Evolutionary conservation across 1,284 basidiomycete species (phyloP).

Genomic region (Rhodotorula mucilaginosa): DNA sequence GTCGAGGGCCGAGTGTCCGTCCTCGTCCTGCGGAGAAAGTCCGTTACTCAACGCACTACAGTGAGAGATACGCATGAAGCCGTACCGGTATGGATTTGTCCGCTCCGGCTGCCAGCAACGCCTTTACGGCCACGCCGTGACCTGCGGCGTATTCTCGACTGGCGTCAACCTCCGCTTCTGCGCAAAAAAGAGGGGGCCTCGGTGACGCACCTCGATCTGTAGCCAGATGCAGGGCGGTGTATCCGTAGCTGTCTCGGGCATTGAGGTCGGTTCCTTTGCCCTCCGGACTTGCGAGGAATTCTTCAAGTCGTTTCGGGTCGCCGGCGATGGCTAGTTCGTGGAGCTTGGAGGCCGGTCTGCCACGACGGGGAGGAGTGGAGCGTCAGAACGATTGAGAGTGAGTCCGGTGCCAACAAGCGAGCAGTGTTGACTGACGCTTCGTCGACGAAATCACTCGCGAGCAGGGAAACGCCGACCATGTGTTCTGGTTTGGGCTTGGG

Average conservation of each 20-base stretch:
- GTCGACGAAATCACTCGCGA: conserved; percentile 68
- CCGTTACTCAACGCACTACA: not conserved
- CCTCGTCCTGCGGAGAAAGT: conserved; percentile 60
- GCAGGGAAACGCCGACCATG: conserved; percentile 68
- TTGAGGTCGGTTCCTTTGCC: conserved; percentile 53
- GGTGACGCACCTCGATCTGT: conserved; percentile 62
- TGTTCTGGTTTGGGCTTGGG: conserved; percentile 60
- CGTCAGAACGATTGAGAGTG: no score
- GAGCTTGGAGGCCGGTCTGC: conserved; percentile 46
- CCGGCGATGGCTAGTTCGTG: conserved; percentile 67
- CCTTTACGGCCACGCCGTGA: conserved; percentile 57
- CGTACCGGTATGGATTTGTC: conserved; percentile 62
- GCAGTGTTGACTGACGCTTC: conserved; percentile 29
- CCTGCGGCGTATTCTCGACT: conserved; percentile 45
- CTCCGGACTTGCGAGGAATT: conserved; percentile 54
- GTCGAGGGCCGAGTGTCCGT: conserved; percentile 64
- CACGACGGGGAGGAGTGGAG: not conserved
- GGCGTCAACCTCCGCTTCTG: not conserved
- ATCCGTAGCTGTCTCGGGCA: conserved; percentile 63
- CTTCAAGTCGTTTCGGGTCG: conserved; percentile 55
- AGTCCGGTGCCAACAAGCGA: not conserved
- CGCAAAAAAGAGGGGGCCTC: not conserved
- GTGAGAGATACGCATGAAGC: rapidly evolving
- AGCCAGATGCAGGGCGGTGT: conserved; percentile 78
- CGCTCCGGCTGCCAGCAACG: conserved; percentile 66